Evolutionary conservation across 2,329 filamentous ascomycete genomes (phyloP).

Genomic region (Hymenoscyphus fraxineus): DNA sequence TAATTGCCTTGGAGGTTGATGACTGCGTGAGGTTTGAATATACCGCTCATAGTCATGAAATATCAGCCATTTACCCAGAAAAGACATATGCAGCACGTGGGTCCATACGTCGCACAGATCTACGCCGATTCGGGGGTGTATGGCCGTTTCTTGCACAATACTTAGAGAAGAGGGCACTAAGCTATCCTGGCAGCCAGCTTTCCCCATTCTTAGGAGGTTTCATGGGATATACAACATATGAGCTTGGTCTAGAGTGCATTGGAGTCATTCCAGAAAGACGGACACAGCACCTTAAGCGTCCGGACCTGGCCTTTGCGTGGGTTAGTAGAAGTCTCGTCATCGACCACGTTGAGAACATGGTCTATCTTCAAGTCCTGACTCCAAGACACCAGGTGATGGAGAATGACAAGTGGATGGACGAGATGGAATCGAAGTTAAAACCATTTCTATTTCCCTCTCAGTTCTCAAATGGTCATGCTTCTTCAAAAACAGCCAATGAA

Average conservation of each 20-base stretch:
- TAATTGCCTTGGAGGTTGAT: constrained; percentile 64
- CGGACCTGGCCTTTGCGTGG: constrained; percentile 61
- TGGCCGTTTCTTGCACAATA: constrained; percentile 36
- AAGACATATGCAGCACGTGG: background rate
- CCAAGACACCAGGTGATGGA: constrained; percentile 31
- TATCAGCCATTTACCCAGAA: constrained; percentile 17
- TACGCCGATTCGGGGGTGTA: constrained; percentile 28
- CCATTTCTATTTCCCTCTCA: background rate
- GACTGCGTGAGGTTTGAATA: constrained; percentile 57
- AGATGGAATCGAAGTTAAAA: constrained; percentile 15
- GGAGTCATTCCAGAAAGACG: constrained; percentile 36
- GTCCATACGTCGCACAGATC: constrained; percentile 6
- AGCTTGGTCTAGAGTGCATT: constrained; percentile 57
- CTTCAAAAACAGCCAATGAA: background rate
- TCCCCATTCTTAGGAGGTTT: constrained; percentile 69
- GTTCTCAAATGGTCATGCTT: background rate
- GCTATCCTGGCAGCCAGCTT: constrained; percentile 31
- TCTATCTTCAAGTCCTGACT: constrained; percentile 57
- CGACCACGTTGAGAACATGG: constrained; percentile 53
- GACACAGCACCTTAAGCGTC: constrained; percentile 32
- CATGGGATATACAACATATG: constrained; percentile 66
- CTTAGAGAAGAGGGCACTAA: constrained; percentile 39
- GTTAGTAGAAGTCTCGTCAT: constrained; percentile 61
- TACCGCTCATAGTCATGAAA: constrained; percentile 43
- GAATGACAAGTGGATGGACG: constrained; percentile 19